Percentiles rank a stretch among this genome's conserved stretches.
Evolutionary conservation across 2,329 filamentous ascomycete species (phyloP).

Genomic region (Achaetomium macrosporum): DNA sequence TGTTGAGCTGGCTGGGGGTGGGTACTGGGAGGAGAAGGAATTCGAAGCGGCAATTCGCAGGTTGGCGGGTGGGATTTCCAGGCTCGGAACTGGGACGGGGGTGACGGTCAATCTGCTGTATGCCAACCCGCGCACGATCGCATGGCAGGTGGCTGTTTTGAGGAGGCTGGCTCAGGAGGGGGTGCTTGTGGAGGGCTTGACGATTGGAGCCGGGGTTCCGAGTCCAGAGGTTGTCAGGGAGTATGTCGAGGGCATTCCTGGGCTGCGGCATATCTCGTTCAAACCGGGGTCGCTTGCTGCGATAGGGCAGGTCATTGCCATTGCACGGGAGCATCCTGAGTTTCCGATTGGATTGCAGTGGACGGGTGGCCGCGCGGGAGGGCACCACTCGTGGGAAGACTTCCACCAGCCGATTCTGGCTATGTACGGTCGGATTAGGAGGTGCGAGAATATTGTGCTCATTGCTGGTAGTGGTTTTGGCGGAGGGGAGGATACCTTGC

Average conservation of each 20-base stretch:
- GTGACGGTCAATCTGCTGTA: constrained; percentile 91
- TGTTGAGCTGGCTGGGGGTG: constrained; percentile 82
- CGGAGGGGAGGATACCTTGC: constrained; percentile 83
- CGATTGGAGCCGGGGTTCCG: constrained; percentile 88
- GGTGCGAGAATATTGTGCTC: constrained; percentile 79
- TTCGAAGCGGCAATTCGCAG: constrained; percentile 80
- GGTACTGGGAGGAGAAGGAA: constrained; percentile 75
- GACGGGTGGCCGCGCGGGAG: constrained; percentile 90
- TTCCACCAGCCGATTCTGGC: constrained; percentile 88
- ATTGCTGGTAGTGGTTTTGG: constrained; percentile 91
- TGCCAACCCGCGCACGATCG: constrained; percentile 82
- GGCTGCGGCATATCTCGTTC: constrained; percentile 88
- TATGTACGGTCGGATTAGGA: constrained; percentile 85
- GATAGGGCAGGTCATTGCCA: constrained; percentile 85
- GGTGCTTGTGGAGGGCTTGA: constrained; percentile 84
- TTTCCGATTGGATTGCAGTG: constrained; percentile 94
- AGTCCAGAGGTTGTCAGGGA: constrained; percentile 90
- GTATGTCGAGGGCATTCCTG: constrained; percentile 88
- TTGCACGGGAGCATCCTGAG: constrained; percentile 85
- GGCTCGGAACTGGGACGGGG: constrained; percentile 79
- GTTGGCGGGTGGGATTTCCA: constrained; percentile 77
- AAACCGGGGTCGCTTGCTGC: constrained; percentile 90
- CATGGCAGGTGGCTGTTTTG: constrained; percentile 84
- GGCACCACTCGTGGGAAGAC: constrained; percentile 91
- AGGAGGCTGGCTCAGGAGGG: constrained; percentile 75